phyloP scores from a whole-genome alignment of 1,284 basidiomycete species.

The Takashimella tepidaria region DNA sequence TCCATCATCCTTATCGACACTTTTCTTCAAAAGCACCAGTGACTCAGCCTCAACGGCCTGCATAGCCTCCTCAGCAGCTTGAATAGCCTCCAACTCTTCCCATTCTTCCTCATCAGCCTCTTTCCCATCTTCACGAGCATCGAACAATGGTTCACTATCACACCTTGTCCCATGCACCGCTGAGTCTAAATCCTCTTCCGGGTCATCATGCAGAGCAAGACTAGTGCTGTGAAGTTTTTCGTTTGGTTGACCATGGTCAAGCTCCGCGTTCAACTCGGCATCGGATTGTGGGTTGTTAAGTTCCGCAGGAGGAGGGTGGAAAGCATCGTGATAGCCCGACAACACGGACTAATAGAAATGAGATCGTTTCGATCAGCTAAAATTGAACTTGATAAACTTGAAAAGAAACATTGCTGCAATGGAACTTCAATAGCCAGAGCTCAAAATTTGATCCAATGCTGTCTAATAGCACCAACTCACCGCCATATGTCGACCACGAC shows the following conservation, averaged over 20 bases:
- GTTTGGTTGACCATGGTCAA: slow-evolving; percentile 4
- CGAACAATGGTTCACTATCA: slow-evolving; percentile 21
- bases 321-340: slow-evolving; percentile 53
- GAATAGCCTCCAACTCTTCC: slow-evolving; percentile 8
- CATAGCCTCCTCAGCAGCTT: slow-evolving; percentile 50
- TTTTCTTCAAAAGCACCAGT: not conserved
- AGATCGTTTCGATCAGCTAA: not conserved
- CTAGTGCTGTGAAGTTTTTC: too few relatives aligned
- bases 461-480: slow-evolving; percentile 55
- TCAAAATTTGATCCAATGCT: too few relatives aligned
- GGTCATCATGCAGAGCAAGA: slow-evolving; percentile 6
- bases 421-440: too few relatives aligned
- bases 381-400: too few relatives aligned
- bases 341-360: slow-evolving; percentile 40
- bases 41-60: slow-evolving; percentile 43
- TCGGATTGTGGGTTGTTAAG: too few relatives aligned
- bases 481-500: slow-evolving; percentile 73
- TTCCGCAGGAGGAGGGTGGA: slow-evolving; percentile 53
- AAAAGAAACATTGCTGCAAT: too few relatives aligned
- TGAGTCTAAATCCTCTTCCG: slow-evolving; percentile 5
- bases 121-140: too few relatives aligned
- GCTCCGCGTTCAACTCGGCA: not conserved
- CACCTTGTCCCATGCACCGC: not conserved
- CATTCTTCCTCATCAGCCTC: slow-evolving; percentile 47
- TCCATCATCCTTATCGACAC: slow-evolving; percentile 6